Conservation (phyloP, 805 yeast genomes). For the Clavispora vitiphila region DNA sequence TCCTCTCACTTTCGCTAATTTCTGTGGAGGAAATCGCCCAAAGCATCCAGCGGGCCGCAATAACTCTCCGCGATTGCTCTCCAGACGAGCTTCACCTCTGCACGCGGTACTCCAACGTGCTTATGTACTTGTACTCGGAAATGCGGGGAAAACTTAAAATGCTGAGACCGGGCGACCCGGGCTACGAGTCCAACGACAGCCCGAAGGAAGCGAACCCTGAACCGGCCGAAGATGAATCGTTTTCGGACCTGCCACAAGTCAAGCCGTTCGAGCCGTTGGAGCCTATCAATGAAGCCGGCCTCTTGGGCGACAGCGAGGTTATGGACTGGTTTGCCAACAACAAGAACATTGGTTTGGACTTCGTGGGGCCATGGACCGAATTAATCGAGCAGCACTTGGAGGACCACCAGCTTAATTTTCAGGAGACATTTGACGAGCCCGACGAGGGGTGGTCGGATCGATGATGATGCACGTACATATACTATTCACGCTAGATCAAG, state of each 20-base stretch:
- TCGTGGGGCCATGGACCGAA: constrained; percentile 74
- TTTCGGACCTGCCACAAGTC: too few relatives aligned
- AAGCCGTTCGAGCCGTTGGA: not conserved
- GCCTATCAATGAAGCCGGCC: not conserved
- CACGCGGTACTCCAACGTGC: constrained; percentile 69
- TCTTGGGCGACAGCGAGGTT: constrained; percentile 35
- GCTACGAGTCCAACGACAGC: not conserved
- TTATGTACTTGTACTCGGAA: constrained; percentile 72
- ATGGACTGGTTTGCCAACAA: constrained; percentile 42
- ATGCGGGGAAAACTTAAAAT: constrained; percentile 48
- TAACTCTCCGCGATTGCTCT: constrained; percentile 70
- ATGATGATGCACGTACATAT: not conserved
- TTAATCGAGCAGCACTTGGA: constrained; percentile 65
- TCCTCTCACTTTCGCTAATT: constrained; percentile 56
- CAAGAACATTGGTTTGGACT: constrained; percentile 37
- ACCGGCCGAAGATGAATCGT: too few relatives aligned
- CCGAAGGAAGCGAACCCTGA: too few relatives aligned
- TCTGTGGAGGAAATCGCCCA: constrained; percentile 67
- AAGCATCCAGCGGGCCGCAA: constrained; percentile 66
- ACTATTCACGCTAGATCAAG: not conserved
- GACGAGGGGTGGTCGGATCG: not conserved
- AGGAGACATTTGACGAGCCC: constrained; percentile 9
- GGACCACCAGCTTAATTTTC: constrained; percentile 26
- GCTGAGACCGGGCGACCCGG: not conserved
- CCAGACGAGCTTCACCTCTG: constrained; percentile 88